Percentiles rank a stretch among this genome's conserved stretches.
Evolutionary conservation across 306 rosid genomes (phyloP).

Genomic region (Prunus mira): DNA sequence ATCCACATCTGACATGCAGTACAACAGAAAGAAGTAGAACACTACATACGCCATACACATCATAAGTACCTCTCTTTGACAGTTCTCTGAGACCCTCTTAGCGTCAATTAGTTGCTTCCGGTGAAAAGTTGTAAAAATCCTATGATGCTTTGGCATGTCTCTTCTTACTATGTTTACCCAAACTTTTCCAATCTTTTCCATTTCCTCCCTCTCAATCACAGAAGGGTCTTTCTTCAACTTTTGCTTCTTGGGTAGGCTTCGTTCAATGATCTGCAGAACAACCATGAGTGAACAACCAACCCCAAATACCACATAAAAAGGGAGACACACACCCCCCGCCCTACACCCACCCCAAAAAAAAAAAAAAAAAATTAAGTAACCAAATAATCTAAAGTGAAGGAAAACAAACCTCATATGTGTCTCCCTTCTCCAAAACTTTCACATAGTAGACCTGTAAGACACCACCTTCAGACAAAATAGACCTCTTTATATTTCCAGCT

Average conservation of each 20-base stretch:
- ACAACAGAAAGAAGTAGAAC: slow-evolving; percentile 7
- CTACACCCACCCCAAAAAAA: not conserved
- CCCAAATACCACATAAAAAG: not conserved
- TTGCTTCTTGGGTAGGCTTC: slow-evolving; percentile 88
- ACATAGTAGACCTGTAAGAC: slow-evolving; percentile 87
- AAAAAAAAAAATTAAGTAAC: not conserved
- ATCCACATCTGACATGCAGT: slow-evolving; percentile 17
- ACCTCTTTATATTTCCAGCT: slow-evolving; percentile 88
- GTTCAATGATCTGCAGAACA: slow-evolving; percentile 79
- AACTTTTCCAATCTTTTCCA: slow-evolving; percentile 73
- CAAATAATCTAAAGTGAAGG: not conserved
- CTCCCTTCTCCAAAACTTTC: slow-evolving; percentile 99
- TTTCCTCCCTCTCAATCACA: slow-evolving; percentile 81
- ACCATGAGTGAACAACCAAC: slow-evolving; percentile 14
- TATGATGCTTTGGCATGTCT: slow-evolving; percentile 87
- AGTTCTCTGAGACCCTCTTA: slow-evolving; percentile 84
- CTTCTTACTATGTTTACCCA: slow-evolving; percentile 90
- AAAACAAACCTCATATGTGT: slow-evolving; percentile 82
- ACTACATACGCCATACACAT: slow-evolving; percentile 6
- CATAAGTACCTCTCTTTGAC: slow-evolving; percentile 92
- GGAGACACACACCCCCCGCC: not conserved
- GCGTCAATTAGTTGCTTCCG: slow-evolving; percentile 91
- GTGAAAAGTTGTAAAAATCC: slow-evolving; percentile 64
- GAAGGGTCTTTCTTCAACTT: slow-evolving; percentile 76
- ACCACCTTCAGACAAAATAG: slow-evolving; percentile 94